Conservation (phyloP, 495 filamentous ascomycete species). For the Aspergillus ostianus region DNA sequence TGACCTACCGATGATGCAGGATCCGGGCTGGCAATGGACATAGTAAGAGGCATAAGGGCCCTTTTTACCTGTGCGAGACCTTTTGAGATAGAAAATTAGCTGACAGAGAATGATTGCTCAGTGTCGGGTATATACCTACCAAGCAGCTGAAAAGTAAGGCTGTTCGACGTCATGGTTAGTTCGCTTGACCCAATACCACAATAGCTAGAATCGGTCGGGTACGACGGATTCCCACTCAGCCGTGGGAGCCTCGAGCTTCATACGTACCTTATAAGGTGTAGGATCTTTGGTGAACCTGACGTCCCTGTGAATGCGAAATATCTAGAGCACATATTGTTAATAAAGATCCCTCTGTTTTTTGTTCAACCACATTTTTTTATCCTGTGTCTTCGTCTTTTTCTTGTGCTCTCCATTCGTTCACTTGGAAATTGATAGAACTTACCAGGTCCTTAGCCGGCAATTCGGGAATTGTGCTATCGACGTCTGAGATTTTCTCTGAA, state of each 20-base stretch:
- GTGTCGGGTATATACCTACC: constrained; percentile 43
- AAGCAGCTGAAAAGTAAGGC: constrained; percentile 80
- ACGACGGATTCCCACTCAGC: background rate
- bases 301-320: constrained; percentile 85
- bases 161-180: constrained; percentile 23
- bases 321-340: constrained; percentile 33
- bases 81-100: constrained; percentile 23
- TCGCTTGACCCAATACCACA: background rate
- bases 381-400: background rate
- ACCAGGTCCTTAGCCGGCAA: constrained; percentile 78
- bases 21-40: constrained; percentile 59
- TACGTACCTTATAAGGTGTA: constrained; percentile 79
- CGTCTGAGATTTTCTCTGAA: constrained; percentile 64
- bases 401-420: background rate
- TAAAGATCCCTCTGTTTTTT: background rate
- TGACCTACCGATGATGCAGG: constrained; percentile 61
- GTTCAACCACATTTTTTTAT: background rate
- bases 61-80: constrained; percentile 80
- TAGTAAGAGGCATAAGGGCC: constrained; percentile 87
- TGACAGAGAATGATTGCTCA: constrained; percentile 11
- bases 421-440: constrained; percentile 21
- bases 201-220: background rate
- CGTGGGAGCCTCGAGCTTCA: constrained; percentile 8
- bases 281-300: constrained; percentile 74
- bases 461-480: constrained; percentile 78